Conservation (phyloP, 208 protist genomes). For the Leishmania amazonensis region DNA sequence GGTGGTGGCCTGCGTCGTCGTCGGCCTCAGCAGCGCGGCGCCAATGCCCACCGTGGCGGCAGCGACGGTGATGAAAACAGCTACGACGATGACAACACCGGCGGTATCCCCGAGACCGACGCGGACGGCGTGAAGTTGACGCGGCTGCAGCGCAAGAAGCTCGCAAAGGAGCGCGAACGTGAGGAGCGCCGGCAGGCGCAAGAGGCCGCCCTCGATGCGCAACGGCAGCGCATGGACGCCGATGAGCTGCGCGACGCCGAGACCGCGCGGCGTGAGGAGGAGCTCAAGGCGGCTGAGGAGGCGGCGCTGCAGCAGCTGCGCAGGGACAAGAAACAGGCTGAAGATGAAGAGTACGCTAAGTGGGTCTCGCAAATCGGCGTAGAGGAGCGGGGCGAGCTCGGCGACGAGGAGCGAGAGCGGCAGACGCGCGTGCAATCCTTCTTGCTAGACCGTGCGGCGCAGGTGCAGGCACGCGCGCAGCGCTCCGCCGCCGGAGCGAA, state of each 20-base stretch:
- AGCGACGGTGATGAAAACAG: constrained; percentile 16
- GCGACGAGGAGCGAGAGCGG: constrained; percentile 43
- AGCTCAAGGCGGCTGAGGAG: constrained; percentile 39
- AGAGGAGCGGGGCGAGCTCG: constrained; percentile 71
- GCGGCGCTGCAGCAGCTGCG: constrained; percentile 61
- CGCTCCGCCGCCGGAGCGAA: neutral
- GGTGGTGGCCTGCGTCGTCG: constrained; percentile 7
- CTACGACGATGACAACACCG: constrained; percentile 11
- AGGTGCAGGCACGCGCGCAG: constrained; percentile 32
- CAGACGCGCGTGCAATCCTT: constrained; percentile 36
- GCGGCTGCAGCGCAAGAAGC: constrained; percentile 67
- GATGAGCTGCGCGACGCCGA: constrained; percentile 23
- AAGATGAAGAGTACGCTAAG: constrained; percentile 71
- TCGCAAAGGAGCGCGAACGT: constrained; percentile 56
- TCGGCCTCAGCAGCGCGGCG: constrained; percentile 3
- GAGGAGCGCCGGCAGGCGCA: constrained; percentile 52
- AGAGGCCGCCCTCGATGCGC: constrained; percentile 36
- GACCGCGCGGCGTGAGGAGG: constrained; percentile 34
- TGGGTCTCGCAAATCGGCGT: constrained; percentile 68
- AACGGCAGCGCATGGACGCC: constrained; percentile 24
- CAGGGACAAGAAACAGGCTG: constrained; percentile 49
- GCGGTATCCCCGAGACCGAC: constrained; percentile 11
- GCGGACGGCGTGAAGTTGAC: constrained; percentile 33
- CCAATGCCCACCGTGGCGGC: neutral
- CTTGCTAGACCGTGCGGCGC: constrained; percentile 33